phyloP scores from a whole-genome alignment of 75 land plant genomes.

The Picea sitchensis region DNA sequence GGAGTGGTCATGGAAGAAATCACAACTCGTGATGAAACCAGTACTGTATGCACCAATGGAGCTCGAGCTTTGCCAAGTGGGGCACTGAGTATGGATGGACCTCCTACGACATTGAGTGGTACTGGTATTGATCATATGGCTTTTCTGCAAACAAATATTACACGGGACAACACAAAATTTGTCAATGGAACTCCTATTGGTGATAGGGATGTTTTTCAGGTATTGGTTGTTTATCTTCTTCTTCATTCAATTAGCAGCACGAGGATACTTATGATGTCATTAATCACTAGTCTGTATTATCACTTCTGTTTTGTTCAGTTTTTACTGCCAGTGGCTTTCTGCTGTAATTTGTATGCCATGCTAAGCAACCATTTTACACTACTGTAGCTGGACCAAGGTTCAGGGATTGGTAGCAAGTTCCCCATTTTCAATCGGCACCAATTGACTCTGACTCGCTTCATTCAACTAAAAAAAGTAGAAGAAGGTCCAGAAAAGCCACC shows the following conservation, averaged over 20 bases:
- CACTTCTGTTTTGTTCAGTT: not conserved
- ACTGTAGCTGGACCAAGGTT: slow-evolving; percentile 89
- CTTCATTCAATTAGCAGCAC: not conserved
- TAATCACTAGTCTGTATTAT: not conserved
- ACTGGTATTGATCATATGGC: slow-evolving; percentile 89
- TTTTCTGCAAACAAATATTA: slow-evolving; percentile 88
- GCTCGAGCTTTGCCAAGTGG: slow-evolving; percentile 87
- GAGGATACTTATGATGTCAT: not conserved
- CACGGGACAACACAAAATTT: slow-evolving; percentile 89
- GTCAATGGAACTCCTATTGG: slow-evolving; percentile 95
- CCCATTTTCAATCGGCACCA: slow-evolving; percentile 98
- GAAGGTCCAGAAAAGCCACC: slow-evolving; percentile 72
- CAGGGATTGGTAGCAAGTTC: slow-evolving; percentile 88
- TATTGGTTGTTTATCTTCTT: slow-evolving; percentile 8
- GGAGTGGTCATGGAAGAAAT: slow-evolving; percentile 94
- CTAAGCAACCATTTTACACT: not conserved
- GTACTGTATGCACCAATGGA: slow-evolving; percentile 77
- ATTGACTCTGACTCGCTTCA: slow-evolving; percentile 72
- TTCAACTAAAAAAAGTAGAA: slow-evolving; percentile 72
- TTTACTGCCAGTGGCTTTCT: not conserved
- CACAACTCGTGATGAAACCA: slow-evolving; percentile 95
- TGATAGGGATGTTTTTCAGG: slow-evolving; percentile 92
- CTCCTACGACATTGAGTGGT: slow-evolving; percentile 95
- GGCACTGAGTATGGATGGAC: slow-evolving; percentile 85
- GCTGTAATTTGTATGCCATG: not conserved